Conservation (phyloP, 345 rosid genomes). For the Microcos paniculata region DNA sequence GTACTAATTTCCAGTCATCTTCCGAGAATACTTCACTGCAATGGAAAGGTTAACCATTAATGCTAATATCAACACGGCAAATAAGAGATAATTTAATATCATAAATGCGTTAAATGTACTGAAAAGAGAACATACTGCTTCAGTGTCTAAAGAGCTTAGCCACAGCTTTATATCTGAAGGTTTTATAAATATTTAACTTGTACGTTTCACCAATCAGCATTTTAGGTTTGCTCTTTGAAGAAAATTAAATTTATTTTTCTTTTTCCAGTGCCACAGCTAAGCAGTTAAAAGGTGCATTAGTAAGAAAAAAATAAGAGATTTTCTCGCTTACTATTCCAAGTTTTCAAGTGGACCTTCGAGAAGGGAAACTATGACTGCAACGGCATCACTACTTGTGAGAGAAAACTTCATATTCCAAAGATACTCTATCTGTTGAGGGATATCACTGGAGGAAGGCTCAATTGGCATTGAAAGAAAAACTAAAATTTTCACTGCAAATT, state of each 20-base stretch:
- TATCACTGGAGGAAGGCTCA: slow-evolving; percentile 72
- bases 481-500: slow-evolving; percentile 72
- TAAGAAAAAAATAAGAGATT: slow-evolving; percentile 30
- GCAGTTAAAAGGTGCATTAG: slow-evolving; percentile 39
- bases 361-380: slow-evolving; percentile 70
- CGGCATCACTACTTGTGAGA: slow-evolving; percentile 57
- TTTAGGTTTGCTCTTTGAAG: background rate
- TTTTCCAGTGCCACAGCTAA: background rate
- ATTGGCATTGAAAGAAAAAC: slow-evolving; percentile 58
- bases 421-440: slow-evolving; percentile 77
- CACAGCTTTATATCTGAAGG: background rate
- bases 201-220: background rate
- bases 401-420: slow-evolving; percentile 83
- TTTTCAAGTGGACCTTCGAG: slow-evolving; percentile 81
- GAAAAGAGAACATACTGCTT: background rate
- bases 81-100: background rate
- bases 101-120: background rate
- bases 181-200: background rate
- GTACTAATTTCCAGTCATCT: slow-evolving; percentile 97
- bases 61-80: background rate
- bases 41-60: slow-evolving; percentile 9
- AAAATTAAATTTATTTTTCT: background rate
- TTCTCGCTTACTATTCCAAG: slow-evolving; percentile 55
- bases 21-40: slow-evolving; percentile 75
- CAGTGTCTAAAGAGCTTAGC: slow-evolving; percentile 1